A percentile compares a stretch with the other conserved stretches of the same genome.
These are phyloP conservation scores for Phyllostachys edulis DNA, from an alignment of 176 grass and related monocot species.

Conservation along the genomic window DNA sequence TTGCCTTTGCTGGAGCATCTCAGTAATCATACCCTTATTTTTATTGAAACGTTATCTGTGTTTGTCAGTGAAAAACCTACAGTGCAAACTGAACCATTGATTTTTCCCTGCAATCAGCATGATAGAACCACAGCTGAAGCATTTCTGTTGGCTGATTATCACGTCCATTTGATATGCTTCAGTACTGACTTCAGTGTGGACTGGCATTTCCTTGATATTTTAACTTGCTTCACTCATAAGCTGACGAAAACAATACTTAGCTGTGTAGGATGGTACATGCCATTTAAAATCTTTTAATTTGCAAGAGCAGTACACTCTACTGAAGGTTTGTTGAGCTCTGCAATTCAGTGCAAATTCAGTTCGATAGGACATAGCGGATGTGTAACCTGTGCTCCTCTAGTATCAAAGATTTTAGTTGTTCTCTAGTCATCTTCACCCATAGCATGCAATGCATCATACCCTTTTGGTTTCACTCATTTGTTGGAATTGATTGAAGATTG, in stretches of 20 bases:
- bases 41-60: not conserved
- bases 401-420: not conserved
- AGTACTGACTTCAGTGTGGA: not conserved
- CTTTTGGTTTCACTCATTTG: not conserved
- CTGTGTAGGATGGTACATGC: not conserved
- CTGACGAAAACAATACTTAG: not conserved
- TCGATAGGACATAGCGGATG: not conserved
- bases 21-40: constrained; percentile 10
- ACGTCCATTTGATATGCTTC: not conserved
- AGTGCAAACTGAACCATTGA: not conserved
- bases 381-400: not conserved
- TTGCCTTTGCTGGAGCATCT: not conserved
- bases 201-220: not conserved
- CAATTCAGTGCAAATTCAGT: not conserved
- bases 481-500: not conserved
- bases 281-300: not conserved
- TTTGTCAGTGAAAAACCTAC: not conserved
- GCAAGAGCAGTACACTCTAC: not conserved
- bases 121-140: not conserved
- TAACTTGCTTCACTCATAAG: constrained; percentile 10
- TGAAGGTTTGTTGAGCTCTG: not conserved
- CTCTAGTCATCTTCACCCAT: not conserved
- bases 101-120: not conserved
- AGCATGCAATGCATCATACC: not conserved
- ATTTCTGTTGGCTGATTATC: not conserved